Percentiles rank a stretch among this genome's conserved stretches.
These are phyloP conservation scores for Fomitopsis pinicola DNA, from an alignment of 1,284 basidiomycete species.

Conservation along the genomic window DNA sequence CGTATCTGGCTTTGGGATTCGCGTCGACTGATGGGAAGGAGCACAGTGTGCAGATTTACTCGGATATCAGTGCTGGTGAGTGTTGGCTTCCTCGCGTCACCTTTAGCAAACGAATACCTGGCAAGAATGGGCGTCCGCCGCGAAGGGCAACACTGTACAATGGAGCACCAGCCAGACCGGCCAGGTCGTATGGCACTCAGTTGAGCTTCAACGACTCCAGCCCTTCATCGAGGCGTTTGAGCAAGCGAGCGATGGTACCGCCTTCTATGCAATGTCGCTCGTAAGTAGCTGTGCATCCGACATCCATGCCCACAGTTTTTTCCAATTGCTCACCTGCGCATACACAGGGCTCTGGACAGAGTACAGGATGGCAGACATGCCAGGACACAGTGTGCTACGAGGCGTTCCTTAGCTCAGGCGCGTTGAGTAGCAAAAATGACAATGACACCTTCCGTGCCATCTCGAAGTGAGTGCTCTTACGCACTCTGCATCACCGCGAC, in stretches of 20 bases:
- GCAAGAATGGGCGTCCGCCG: conserved; percentile 14
- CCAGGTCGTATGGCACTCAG: conserved; percentile 12
- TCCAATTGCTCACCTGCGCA: neutral
- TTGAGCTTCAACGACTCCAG: conserved; percentile 9
- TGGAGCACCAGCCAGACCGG: conserved; percentile 9
- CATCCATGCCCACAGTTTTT: too few species aligned
- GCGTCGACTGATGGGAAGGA: conserved; percentile 8
- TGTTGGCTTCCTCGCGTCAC: neutral
- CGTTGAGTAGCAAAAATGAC: neutral
- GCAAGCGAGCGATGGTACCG: conserved; percentile 17
- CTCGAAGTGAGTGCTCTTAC: neutral
- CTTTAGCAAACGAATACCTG: neutral
- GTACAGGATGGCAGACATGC: neutral
- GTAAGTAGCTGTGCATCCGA: neutral
- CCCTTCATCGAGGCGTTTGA: conserved; percentile 9
- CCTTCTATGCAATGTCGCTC: conserved; percentile 15
- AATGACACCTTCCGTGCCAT: neutral
- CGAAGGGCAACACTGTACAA: conserved; percentile 4
- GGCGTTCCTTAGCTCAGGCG: neutral
- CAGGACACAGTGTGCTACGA: neutral
- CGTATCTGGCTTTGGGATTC: conserved; percentile 13
- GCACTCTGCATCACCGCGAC: neutral
- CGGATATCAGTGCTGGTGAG: conserved; percentile 12
- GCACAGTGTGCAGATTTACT: conserved; percentile 15
- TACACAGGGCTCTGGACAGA: neutral